These are phyloP conservation scores for Sporobolomyces phaffii DNA, from an alignment of 768 basidiomycete species.

Conservation along the genomic window DNA sequence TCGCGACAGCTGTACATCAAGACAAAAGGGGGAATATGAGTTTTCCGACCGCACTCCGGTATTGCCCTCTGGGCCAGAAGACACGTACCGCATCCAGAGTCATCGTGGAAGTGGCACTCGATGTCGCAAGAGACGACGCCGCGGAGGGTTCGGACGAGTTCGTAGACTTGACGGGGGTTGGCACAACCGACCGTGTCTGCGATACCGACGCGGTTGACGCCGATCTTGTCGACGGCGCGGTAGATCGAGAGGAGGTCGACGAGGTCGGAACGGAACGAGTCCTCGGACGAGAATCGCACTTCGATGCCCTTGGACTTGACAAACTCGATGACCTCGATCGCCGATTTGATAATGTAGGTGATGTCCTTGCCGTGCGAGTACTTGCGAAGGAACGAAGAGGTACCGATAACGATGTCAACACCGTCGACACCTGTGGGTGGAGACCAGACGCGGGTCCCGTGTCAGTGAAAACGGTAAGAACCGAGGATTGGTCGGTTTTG, in stretches of 20 bases:
- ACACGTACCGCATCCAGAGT: conserved; percentile 76
- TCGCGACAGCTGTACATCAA: conserved; percentile 70
- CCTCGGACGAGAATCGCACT: conserved; percentile 98
- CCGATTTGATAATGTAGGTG: conserved; percentile 97
- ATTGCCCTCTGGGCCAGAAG: background rate
- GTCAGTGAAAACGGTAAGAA: too few species aligned
- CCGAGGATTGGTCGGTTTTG: too few species aligned
- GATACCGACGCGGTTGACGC: conserved; percentile 96
- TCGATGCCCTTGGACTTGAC: conserved; percentile 99
- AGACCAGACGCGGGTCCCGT: too few species aligned
- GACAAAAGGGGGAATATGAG: background rate
- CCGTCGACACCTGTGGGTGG: conserved; percentile 81
- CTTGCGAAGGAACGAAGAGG: conserved; percentile 96
- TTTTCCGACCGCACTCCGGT: background rate
- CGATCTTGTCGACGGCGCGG: conserved; percentile 98
- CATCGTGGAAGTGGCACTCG: conserved; percentile 96
- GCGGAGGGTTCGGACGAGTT: conserved; percentile 88
- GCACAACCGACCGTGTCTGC: conserved; percentile 99
- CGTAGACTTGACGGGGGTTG: conserved; percentile 96
- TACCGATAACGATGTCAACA: conserved; percentile 98
- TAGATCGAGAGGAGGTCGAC: conserved; percentile 98
- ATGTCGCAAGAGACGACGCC: conserved; percentile 97
- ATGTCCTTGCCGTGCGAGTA: conserved; percentile 99
- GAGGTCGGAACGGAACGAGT: conserved; percentile 98
- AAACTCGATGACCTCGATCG: conserved; percentile 96